These are phyloP conservation scores for Populus hybrid DNA, from an alignment of 441 rosid genomes.

Conservation along the genomic window DNA sequence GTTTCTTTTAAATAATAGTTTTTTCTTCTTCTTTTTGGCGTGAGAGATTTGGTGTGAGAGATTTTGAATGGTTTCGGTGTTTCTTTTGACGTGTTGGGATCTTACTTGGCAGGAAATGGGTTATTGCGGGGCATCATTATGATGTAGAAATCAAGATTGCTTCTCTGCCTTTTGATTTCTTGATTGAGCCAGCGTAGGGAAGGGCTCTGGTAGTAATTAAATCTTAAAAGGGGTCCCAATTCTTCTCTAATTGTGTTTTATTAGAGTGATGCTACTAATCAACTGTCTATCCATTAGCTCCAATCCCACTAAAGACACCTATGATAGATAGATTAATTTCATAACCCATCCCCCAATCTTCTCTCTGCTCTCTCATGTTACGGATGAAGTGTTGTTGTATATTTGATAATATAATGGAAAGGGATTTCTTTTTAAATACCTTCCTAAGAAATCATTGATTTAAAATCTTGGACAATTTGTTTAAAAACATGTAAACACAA, in stretches of 20 bases:
- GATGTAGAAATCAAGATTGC: background rate
- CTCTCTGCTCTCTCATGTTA: too few relatives aligned
- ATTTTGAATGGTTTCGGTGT: background rate
- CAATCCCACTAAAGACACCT: conserved; percentile 2
- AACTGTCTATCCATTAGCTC: background rate
- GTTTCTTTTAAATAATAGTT: too few relatives aligned
- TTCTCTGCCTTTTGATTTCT: background rate
- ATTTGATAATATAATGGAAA: background rate
- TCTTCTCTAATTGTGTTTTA: background rate
- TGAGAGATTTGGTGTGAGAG: background rate
- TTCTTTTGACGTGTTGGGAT: background rate
- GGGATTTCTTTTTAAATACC: background rate
- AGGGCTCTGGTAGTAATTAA: background rate
- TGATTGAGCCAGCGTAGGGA: background rate
- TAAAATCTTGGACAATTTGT: too few relatives aligned
- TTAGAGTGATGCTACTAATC: too few relatives aligned
- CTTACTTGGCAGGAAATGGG: background rate
- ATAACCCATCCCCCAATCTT: too few relatives aligned
- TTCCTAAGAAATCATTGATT: background rate
- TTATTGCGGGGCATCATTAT: too few relatives aligned
- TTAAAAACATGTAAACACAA: background rate
- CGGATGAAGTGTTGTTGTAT: background rate
- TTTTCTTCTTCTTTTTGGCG: background rate
- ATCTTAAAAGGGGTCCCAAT: background rate
- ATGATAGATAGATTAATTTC: background rate